Evolutionary conservation across 768 basidiomycete genomes (phyloP).

Genomic region (Tulasnella sp.): DNA sequence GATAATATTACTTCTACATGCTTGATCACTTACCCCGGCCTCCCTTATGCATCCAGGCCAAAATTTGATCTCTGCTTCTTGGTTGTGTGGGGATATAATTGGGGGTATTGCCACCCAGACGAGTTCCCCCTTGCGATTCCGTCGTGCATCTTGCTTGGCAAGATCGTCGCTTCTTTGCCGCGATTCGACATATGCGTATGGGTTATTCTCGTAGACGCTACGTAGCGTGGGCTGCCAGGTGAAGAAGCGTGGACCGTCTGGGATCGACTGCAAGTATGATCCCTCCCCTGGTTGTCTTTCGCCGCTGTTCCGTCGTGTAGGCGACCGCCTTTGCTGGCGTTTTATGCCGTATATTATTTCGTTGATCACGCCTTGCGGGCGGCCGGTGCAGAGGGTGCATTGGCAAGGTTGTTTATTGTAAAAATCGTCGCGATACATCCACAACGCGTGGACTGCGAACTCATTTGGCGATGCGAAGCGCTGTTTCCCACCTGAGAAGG

Average conservation of each 20-base stretch:
- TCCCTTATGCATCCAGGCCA: conserved; percentile 1
- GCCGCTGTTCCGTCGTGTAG: background rate
- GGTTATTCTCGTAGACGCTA: background rate
- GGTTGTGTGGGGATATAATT: background rate
- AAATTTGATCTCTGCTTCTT: background rate
- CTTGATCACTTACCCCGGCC: background rate
- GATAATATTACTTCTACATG: too few species aligned
- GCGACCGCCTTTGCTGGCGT: background rate
- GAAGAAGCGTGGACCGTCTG: background rate
- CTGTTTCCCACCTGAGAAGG: background rate
- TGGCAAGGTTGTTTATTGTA: background rate
- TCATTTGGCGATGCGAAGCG: background rate
- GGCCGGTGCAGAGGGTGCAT: background rate
- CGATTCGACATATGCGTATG: background rate
- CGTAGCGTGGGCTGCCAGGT: background rate
- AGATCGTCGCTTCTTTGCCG: background rate
- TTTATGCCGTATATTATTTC: background rate
- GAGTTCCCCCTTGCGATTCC: conserved; percentile 5
- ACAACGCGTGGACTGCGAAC: background rate
- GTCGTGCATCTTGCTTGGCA: background rate
- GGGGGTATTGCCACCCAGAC: conserved; percentile 6
- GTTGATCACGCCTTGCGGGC: background rate
- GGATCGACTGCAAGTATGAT: background rate
- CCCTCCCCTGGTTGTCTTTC: background rate
- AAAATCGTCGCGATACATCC: background rate